These are phyloP conservation scores for Pichia nanzhaoensis DNA, from an alignment of 805 yeast genomes.

Conservation along the genomic window DNA sequence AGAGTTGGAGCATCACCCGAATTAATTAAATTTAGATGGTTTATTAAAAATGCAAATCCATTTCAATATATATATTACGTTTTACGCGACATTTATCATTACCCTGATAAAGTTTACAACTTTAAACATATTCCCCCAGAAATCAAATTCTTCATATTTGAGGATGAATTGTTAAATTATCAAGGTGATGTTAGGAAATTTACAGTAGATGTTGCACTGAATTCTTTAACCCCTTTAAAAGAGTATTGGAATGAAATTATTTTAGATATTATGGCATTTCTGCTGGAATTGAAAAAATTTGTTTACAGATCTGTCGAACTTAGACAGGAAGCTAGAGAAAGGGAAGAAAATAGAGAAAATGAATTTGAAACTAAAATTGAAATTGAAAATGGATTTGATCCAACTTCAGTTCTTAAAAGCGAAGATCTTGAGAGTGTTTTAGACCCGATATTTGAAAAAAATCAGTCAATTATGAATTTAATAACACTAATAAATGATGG, in stretches of 20 bases:
- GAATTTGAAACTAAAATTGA: no score
- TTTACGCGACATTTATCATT: slow-evolving; percentile 11
- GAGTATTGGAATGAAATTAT: slow-evolving; percentile 7
- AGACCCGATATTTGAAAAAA: slow-evolving; percentile 1
- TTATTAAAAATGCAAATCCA: slow-evolving; percentile 13
- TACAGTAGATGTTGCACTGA: slow-evolving; percentile 9
- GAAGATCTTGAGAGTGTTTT: background rate
- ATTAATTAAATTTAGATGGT: slow-evolving; percentile 13
- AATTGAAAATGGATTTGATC: no score
- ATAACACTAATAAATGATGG: background rate
- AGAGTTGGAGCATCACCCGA: slow-evolving; percentile 7
- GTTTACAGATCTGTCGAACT: slow-evolving; percentile 7
- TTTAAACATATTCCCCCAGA: slow-evolving; percentile 11
- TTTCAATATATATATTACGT: slow-evolving; percentile 13
- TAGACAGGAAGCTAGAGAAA: background rate
- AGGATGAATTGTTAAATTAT: slow-evolving; percentile 7
- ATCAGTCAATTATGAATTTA: background rate
- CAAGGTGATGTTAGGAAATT: slow-evolving; percentile 10
- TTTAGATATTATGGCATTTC: slow-evolving; percentile 9
- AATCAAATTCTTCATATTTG: slow-evolving; percentile 9
- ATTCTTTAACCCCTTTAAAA: background rate
- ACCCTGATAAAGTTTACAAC: slow-evolving; percentile 10
- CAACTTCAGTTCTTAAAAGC: no score
- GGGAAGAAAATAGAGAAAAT: background rate
- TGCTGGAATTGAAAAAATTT: slow-evolving; percentile 8